These are phyloP conservation scores for Protoeuglena noctilucae DNA, from an alignment of 139 green algal genomes.

Conservation along the genomic window DNA sequence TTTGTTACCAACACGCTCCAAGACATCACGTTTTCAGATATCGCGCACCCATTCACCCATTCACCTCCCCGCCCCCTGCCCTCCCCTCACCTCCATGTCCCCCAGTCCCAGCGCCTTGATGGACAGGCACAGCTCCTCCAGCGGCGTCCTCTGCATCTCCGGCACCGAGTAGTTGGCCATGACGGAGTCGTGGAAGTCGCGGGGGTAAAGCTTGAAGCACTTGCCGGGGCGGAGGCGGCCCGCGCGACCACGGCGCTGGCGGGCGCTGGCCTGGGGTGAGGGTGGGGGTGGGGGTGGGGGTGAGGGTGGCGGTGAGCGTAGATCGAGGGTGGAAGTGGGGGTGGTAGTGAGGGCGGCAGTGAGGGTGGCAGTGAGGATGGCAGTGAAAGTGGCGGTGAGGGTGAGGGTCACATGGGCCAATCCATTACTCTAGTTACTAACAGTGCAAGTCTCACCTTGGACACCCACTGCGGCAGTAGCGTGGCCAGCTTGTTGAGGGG, in stretches of 20 bases:
- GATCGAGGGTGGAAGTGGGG: neutral
- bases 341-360: neutral
- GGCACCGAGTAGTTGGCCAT: conserved; percentile 41
- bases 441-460: too few relatives aligned
- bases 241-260: conserved; percentile 65
- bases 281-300: neutral
- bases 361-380: neutral
- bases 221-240: conserved; percentile 55
- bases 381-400: too few relatives aligned
- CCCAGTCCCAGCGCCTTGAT: conserved; percentile 17
- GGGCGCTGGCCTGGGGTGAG: conserved; percentile 35
- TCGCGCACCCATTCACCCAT: too few relatives aligned
- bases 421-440: too few relatives aligned
- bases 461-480: conserved; percentile 10
- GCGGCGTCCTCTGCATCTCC: conserved; percentile 59
- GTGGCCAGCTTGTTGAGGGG: conserved; percentile 9
- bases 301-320: neutral
- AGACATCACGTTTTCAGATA: too few relatives aligned
- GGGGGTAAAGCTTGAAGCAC: conserved; percentile 62
- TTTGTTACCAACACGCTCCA: too few relatives aligned
- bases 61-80: neutral
- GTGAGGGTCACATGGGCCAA: too few relatives aligned
- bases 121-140: conserved; percentile 47
- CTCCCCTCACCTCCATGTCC: conserved; percentile 10
- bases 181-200: conserved; percentile 28